These are phyloP conservation scores for Multifurca ochricompacta DNA, from an alignment of 768 basidiomycete genomes.

Conservation along the genomic window DNA sequence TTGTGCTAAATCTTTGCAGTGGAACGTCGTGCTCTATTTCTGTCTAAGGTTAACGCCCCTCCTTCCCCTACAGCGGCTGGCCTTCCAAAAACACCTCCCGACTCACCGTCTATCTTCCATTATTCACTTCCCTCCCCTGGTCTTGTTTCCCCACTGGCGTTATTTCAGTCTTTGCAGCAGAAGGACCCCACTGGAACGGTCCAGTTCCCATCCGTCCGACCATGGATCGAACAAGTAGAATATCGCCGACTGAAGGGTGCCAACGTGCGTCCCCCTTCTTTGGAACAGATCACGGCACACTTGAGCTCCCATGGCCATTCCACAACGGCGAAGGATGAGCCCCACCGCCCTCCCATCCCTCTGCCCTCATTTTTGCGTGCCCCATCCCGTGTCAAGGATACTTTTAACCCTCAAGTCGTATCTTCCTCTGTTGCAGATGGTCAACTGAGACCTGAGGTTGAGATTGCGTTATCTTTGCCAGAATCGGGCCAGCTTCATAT, in stretches of 20 bases:
- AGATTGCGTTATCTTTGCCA: conserved; percentile 14
- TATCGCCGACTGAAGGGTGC: conserved; percentile 32
- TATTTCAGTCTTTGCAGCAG: conserved; percentile 42
- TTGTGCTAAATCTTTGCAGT: conserved; percentile 32
- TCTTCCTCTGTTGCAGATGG: background rate
- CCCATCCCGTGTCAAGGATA: background rate
- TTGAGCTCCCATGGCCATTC: conserved; percentile 36
- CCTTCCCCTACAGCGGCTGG: conserved; percentile 51
- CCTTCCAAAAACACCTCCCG: conserved; percentile 58
- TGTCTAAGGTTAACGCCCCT: conserved; percentile 64
- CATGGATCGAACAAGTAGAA: conserved; percentile 64
- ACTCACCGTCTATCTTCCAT: conserved; percentile 63
- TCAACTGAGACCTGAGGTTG: background rate
- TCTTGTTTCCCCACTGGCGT: conserved; percentile 51
- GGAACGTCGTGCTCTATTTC: conserved; percentile 67
- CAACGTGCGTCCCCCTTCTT: conserved; percentile 45
- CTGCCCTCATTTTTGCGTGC: conserved; percentile 31
- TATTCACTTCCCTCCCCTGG: conserved; percentile 63
- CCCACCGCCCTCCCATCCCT: conserved; percentile 24
- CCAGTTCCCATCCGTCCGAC: conserved; percentile 25
- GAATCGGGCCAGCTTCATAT: conserved; percentile 17
- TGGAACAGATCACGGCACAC: conserved; percentile 69
- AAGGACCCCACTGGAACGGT: conserved; percentile 16
- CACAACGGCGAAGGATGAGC: conserved; percentile 23
- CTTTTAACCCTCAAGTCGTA: background rate